A percentile compares a stretch with the other conserved stretches of the same genome.
Evolutionary conservation across 2,329 filamentous ascomycete species (phyloP).

Genomic region (Hypoxylon sp.): DNA sequence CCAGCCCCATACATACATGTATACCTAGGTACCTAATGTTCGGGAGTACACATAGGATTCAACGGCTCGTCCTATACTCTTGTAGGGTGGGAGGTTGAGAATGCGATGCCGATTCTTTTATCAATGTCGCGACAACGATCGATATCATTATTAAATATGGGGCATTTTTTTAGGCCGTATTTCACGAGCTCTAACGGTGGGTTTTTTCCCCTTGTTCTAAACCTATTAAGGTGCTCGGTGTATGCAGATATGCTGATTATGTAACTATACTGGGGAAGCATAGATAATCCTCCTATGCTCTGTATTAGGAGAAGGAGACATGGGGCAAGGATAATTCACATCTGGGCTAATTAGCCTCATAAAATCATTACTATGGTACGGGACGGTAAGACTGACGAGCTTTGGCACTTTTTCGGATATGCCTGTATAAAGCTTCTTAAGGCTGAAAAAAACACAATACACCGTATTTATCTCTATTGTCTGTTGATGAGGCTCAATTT

Average conservation of each 20-base stretch:
- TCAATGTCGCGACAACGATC: slow-evolving; percentile 11
- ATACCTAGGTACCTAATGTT: slow-evolving; percentile 8
- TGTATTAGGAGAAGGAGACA: background rate
- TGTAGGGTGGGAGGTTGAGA: background rate
- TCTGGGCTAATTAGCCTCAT: slow-evolving; percentile 15
- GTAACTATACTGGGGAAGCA: slow-evolving; percentile 18
- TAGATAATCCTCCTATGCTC: slow-evolving; percentile 15
- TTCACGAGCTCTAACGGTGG: slow-evolving; percentile 5
- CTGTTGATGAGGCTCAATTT: slow-evolving; percentile 42
- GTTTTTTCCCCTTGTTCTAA: background rate
- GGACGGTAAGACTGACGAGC: slow-evolving; percentile 19
- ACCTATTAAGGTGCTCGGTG: slow-evolving; percentile 19
- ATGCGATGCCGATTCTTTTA: slow-evolving; percentile 1
- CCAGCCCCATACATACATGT: slow-evolving; percentile 8
- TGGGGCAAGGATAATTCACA: background rate
- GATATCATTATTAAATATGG: slow-evolving; percentile 11
- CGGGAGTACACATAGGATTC: slow-evolving; percentile 8
- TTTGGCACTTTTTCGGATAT: slow-evolving; percentile 16
- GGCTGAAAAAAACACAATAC: slow-evolving; percentile 29
- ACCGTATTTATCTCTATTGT: slow-evolving; percentile 29
- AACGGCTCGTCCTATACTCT: slow-evolving; percentile 19
- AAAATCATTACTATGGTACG: background rate
- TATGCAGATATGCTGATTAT: slow-evolving; percentile 17
- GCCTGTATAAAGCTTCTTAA: slow-evolving; percentile 39
- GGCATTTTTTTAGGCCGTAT: background rate